phyloP scores from a whole-genome alignment of 345 rosid genomes.

The Camelina laxa region DNA sequence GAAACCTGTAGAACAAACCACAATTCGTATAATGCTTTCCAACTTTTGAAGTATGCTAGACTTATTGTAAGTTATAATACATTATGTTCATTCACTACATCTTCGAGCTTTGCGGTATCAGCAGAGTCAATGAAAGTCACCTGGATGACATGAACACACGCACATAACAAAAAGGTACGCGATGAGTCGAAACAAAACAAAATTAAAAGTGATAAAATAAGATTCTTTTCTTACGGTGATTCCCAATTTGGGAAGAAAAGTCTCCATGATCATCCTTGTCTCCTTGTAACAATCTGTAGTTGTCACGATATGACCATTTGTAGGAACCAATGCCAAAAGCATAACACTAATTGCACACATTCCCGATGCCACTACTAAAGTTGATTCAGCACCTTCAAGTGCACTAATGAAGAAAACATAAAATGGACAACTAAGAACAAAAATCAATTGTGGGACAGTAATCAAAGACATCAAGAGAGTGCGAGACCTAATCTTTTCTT shows the following conservation, averaged over 20 bases:
- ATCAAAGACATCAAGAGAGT: slow-evolving; percentile 1
- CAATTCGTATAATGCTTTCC: background rate
- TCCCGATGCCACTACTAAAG: slow-evolving; percentile 85
- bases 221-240: slow-evolving; percentile 51
- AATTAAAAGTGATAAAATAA: background rate
- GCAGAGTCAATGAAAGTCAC: slow-evolving; percentile 81
- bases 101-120: slow-evolving; percentile 63
- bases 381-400: slow-evolving; percentile 94
- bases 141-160: slow-evolving; percentile 50
- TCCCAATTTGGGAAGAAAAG: slow-evolving; percentile 79
- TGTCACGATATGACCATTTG: slow-evolving; percentile 81
- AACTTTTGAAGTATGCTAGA: background rate
- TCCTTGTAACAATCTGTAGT: slow-evolving; percentile 84
- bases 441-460: background rate
- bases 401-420: slow-evolving; percentile 53
- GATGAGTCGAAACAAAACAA: background rate
- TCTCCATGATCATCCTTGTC: slow-evolving; percentile 87
- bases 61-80: slow-evolving; percentile 43
- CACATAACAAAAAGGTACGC: background rate
- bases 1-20: slow-evolving; percentile 45
- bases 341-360: slow-evolving; percentile 84
- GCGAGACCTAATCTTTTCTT: slow-evolving; percentile 47
- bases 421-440: slow-evolving; percentile 7
- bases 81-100: slow-evolving; percentile 62
- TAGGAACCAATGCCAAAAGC: slow-evolving; percentile 88